Conservation (phyloP, 306 rosid species). For the Quercus mongolica region DNA sequence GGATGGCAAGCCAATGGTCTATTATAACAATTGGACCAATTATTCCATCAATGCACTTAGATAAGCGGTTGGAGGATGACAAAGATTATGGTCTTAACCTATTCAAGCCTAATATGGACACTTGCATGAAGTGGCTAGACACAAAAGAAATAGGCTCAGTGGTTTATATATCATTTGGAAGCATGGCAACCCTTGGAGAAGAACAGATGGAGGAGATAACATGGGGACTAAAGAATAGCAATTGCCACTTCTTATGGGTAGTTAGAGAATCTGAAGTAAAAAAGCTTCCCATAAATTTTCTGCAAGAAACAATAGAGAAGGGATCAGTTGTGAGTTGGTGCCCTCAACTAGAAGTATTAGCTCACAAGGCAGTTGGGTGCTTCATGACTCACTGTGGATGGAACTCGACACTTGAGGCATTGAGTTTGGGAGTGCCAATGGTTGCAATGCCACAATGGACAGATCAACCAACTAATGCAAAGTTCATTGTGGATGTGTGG, state of each 20-base stretch:
- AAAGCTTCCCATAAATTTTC: slow-evolving; percentile 11
- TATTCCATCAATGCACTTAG: slow-evolving; percentile 14
- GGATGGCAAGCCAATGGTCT: slow-evolving; percentile 18
- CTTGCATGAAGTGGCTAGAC: slow-evolving; percentile 11
- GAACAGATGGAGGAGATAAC: slow-evolving; percentile 18
- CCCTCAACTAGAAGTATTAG: slow-evolving; percentile 12
- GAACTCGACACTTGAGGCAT: slow-evolving; percentile 19
- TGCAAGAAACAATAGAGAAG: neutral
- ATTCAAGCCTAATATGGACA: slow-evolving; percentile 6
- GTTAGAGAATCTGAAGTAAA: slow-evolving; percentile 10
- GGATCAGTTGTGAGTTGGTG: slow-evolving; percentile 15
- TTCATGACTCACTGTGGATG: slow-evolving; percentile 21
- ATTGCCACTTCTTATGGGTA: slow-evolving; percentile 12
- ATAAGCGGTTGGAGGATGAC: slow-evolving; percentile 13
- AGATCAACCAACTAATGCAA: slow-evolving; percentile 11
- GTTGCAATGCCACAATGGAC: slow-evolving; percentile 23
- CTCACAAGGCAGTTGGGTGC: slow-evolving; percentile 2
- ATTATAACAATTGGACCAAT: slow-evolving; percentile 11
- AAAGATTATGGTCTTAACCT: slow-evolving; percentile 14
- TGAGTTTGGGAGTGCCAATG: slow-evolving; percentile 17
- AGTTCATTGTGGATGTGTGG: slow-evolving; percentile 20
- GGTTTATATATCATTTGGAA: slow-evolving; percentile 13
- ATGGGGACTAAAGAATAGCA: neutral
- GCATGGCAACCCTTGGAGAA: slow-evolving; percentile 4
- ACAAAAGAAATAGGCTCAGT: slow-evolving; percentile 6